phyloP scores from a whole-genome alignment of 768 basidiomycete species.

The Kwoniella sp. region DNA sequence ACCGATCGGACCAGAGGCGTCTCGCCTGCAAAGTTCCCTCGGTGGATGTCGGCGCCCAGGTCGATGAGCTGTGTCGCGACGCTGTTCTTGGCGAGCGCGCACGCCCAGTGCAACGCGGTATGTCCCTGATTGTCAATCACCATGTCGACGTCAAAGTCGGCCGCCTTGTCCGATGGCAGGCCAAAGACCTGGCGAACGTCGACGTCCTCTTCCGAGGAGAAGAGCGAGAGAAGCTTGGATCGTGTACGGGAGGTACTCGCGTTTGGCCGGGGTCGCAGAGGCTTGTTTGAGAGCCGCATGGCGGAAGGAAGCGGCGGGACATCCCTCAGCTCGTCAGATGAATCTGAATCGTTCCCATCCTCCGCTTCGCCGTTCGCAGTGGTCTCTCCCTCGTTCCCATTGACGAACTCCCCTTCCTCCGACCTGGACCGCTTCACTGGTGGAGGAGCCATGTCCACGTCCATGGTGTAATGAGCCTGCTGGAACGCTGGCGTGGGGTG shows the following conservation, averaged over 20 bases:
- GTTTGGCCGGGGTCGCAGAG: conserved; percentile 32
- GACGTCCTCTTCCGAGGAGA: conserved; percentile 28
- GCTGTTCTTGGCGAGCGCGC: conserved; percentile 70
- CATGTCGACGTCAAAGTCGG: conserved; percentile 65
- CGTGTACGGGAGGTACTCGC: conserved; percentile 27
- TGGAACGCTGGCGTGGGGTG: conserved; percentile 19
- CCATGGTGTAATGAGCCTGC: conserved; percentile 6
- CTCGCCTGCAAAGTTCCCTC: conserved; percentile 90
- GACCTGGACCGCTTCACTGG: conserved; percentile 29
- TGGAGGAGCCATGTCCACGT: conserved; percentile 22
- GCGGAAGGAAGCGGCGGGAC: conserved; percentile 28
- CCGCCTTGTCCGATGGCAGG: conserved; percentile 18
- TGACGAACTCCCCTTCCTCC: conserved; percentile 14
- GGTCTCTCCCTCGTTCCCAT: conserved; percentile 6
- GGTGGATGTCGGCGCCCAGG: conserved; percentile 77
- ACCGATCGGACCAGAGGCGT: conserved; percentile 90
- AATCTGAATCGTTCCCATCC: conserved; percentile 32
- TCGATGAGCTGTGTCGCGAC: conserved; percentile 67
- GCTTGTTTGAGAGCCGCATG: conserved; percentile 42
- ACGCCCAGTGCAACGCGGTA: conserved; percentile 87
- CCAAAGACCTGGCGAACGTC: conserved; percentile 32
- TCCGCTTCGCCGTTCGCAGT: conserved; percentile 17
- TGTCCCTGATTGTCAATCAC: conserved; percentile 92
- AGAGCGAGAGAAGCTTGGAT: conserved; percentile 44
- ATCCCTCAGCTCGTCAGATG: conserved; percentile 27